Evolutionary conservation across 768 basidiomycete species (phyloP), one percentile per base, ranked within the genome.

Genomic region (Auricularia heimuer): DNA sequence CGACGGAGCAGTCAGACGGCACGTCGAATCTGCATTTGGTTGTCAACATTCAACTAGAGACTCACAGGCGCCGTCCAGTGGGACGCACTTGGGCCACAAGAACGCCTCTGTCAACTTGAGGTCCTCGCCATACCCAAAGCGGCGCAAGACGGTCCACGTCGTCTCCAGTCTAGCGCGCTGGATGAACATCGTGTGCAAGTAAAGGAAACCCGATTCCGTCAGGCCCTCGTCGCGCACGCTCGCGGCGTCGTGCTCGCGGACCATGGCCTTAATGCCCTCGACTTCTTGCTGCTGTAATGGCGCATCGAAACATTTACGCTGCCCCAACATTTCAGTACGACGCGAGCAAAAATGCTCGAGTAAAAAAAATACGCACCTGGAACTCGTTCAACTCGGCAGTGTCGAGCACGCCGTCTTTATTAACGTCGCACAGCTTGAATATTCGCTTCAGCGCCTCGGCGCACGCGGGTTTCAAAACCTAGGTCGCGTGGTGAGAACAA

Each of bases 101-200:
- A 95, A 97, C 6, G 84, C 81, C 73, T 98, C 96, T 33, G 88
- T 89, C 67, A 99, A 77, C 69, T 88, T 86, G 68, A 99, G 75
- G 71, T 98, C 95, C 74, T 98, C 96, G 14, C 89, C 96, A 71
- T 99, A 99, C 3, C 96, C 96, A 73, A 97, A 98, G 72, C 86
- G 92, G 67, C 95, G 81, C 68, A 99, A 81, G 4, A 96, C 94
- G 7, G 93, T 95, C 96, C 96, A 99, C 1, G 96, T 98, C 34
- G 96, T 98, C 75, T 99, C 96, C 67, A 96, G 81, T 61, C 96
- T 83, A 24, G 96, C 96, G 51, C 89, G 86, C 76, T 96, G 96
- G 64, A 99, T 97, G 77, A 99, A 99, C 69, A 87, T 91, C 3
- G 96, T 98, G 74, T 98, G 94, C 12, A 99, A 85, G 72, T 91